phyloP scores from a whole-genome alignment of 2,329 filamentous ascomycete species.

The Sporothrix globosa region DNA sequence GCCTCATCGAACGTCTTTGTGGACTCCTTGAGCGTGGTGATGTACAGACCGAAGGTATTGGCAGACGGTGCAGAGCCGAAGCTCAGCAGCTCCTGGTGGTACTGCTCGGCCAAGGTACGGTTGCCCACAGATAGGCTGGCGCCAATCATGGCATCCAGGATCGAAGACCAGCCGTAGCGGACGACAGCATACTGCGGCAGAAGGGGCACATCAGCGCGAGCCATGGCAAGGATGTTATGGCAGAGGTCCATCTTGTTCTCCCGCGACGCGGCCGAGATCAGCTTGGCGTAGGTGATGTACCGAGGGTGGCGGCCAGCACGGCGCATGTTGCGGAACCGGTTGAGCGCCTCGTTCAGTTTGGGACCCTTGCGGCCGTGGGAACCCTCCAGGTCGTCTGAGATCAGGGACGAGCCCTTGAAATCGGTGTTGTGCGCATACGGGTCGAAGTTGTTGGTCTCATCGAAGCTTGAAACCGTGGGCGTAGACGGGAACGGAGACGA shows the following conservation, averaged over 20 bases:
- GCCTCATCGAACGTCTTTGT: slow-evolving; percentile 98
- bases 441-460: slow-evolving; percentile 74
- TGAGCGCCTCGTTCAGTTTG: slow-evolving; percentile 77
- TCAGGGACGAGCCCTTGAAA: slow-evolving; percentile 88
- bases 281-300: slow-evolving; percentile 95
- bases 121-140: slow-evolving; percentile 84
- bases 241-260: slow-evolving; percentile 80
- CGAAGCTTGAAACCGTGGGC: slow-evolving; percentile 63
- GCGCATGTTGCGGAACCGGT: slow-evolving; percentile 89
- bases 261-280: slow-evolving; percentile 87
- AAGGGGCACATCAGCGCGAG: slow-evolving; percentile 83
- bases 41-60: slow-evolving; percentile 97
- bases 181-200: slow-evolving; percentile 83
- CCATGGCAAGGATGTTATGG: slow-evolving; percentile 86
- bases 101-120: slow-evolving; percentile 78
- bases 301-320: slow-evolving; percentile 87
- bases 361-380: slow-evolving; percentile 71
- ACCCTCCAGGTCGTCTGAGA: slow-evolving; percentile 87
- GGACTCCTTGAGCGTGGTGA: slow-evolving; percentile 97
- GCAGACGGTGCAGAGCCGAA: slow-evolving; percentile 92
- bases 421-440: slow-evolving; percentile 90
- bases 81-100: slow-evolving; percentile 86
- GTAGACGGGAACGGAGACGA: slow-evolving; percentile 59
- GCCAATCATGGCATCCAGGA: slow-evolving; percentile 94
- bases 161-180: slow-evolving; percentile 93